Base-by-base conservation (phyloP, 306 rosid genomes). In the Lithocarpus polystachyus region DNA sequence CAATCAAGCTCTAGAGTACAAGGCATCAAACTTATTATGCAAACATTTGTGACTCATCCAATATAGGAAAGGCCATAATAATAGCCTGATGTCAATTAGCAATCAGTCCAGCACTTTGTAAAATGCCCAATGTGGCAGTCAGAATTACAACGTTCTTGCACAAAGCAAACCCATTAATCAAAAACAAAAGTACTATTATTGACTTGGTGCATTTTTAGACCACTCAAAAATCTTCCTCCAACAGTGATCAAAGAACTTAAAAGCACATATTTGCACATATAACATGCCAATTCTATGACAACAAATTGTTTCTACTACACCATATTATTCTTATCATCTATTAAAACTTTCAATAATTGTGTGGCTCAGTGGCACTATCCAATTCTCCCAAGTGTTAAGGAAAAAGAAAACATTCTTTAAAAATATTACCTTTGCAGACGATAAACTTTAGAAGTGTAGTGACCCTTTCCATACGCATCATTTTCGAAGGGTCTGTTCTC, bases 401-500 rank as follows among this genome's bases (percentile, higher is more conserved):
- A 40, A 59, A 22, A 73, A 11, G 23, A 43, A 14, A 14, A 18
- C n/a, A 56, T 52, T 6, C 8, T 43, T 48, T 11, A 12, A 48
- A 51, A n/a, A 13, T 13, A 13, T 68, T 85, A 86, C 89, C 89
- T 86, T 62, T 83, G 89, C 13, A 86, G 56, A 69, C 81, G 87
- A 71, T 83, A 86, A 20, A 80, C 57, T 83, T 86, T 86, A 59
- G 78, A 83, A 56, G 85, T 80, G 77, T 77, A 86, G 71, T 71
- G 83, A 64, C 89, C 87, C 62, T 80, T 70, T 84, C 89, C 89
- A 59, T 72, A 48, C 6, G 60, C 82, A 73, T 80, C 85, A 62
- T 86, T 87, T 74, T 86, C 85, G 18, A 80, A 86, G n/a, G 83
- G 62, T 60, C 71, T 80, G 52, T 65, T 82, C 81, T 80, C 89